Percentiles rank a stretch among this genome's conserved stretches.
phyloP scores from a whole-genome alignment of 192 early-diverging fungal species.

The Coemansia sp. region DNA sequence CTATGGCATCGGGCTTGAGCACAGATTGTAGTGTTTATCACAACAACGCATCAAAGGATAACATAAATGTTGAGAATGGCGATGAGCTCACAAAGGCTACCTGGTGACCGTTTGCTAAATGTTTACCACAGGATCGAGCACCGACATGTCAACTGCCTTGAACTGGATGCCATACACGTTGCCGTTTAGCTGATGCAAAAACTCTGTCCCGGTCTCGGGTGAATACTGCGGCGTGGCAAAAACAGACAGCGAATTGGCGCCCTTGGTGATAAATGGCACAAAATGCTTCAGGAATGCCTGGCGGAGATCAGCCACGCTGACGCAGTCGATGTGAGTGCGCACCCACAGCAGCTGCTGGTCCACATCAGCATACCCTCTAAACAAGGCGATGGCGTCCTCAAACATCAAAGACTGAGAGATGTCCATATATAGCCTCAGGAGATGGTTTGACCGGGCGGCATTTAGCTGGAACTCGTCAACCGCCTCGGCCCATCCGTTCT shows the following conservation, averaged over 20 bases:
- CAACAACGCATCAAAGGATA: not conserved
- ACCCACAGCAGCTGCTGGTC: conserved; percentile 39
- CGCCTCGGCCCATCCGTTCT: conserved; percentile 24
- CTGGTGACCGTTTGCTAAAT: conserved; percentile 2
- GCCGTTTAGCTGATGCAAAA: conserved; percentile 11
- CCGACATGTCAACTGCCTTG: conserved; percentile 20
- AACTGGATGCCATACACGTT: conserved; percentile 33
- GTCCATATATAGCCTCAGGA: conserved; percentile 17
- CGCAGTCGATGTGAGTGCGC: conserved; percentile 26
- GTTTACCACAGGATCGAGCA: conserved; percentile 23
- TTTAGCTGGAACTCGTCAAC: conserved; percentile 41
- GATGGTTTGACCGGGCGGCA: conserved; percentile 27
- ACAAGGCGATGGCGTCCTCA: conserved; percentile 26
- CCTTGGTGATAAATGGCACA: conserved; percentile 25
- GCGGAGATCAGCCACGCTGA: conserved; percentile 29
- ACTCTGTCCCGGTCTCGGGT: conserved; percentile 7
- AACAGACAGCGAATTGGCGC: conserved; percentile 20
- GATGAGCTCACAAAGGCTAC: no score
- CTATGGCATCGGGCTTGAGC: not conserved
- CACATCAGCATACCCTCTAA: conserved; percentile 26
- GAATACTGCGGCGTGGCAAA: conserved; percentile 28
- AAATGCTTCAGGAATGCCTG: conserved; percentile 24
- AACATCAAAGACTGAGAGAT: conserved; percentile 12
- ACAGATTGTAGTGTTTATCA: not conserved
- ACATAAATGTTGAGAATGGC: no score